A percentile compares a stretch with the other conserved stretches of the same genome.
These are phyloP conservation scores for Colletotrichum filicis DNA, from an alignment of 2,329 filamentous ascomycete genomes.

Conservation along the genomic window DNA sequence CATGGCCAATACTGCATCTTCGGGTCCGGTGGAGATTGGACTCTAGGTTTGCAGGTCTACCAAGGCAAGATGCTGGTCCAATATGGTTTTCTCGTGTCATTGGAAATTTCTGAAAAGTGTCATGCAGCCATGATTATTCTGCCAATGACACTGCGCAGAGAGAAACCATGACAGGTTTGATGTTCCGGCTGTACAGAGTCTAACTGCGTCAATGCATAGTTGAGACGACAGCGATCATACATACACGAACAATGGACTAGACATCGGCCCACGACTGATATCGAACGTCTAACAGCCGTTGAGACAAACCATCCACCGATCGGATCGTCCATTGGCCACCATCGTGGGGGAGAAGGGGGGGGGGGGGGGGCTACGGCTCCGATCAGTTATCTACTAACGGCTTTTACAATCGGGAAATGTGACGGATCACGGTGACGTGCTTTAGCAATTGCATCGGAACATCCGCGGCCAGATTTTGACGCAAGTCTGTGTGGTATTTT, in stretches of 20 bases:
- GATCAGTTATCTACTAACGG: background rate
- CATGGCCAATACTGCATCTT: constrained; percentile 8
- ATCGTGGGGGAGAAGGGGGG: background rate
- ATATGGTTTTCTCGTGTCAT: background rate
- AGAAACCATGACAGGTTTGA: background rate
- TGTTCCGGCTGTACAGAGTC: background rate
- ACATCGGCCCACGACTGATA: background rate
- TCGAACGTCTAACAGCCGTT: too few species aligned
- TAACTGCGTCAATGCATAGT: background rate
- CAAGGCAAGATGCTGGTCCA: background rate
- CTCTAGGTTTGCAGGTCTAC: background rate
- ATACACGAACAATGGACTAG: too few species aligned
- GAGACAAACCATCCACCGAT: background rate
- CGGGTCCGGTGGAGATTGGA: constrained; percentile 3
- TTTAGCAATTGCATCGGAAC: background rate
- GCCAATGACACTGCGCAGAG: background rate
- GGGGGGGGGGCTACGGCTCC: background rate
- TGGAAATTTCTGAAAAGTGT: background rate
- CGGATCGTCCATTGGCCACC: background rate
- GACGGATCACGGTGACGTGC: background rate
- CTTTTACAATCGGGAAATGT: background rate
- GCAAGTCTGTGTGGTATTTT: background rate
- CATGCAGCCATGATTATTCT: background rate
- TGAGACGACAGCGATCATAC: background rate
- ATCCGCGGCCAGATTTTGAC: background rate